Conservation (phyloP, 1,139 yeast species). For the Casaregolazyma suthepensis region DNA sequence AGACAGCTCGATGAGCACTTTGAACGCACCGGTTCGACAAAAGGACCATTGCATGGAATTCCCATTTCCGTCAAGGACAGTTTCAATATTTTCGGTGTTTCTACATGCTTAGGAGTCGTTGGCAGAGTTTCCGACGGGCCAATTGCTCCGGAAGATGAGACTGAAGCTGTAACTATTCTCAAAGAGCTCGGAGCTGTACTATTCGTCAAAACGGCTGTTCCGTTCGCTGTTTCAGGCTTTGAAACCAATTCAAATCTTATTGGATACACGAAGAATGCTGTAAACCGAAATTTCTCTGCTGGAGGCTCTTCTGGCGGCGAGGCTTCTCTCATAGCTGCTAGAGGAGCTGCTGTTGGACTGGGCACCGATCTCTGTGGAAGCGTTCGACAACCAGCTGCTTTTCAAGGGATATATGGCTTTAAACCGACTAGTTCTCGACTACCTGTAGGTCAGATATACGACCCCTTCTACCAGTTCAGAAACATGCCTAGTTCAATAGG, state of each 20-base stretch:
- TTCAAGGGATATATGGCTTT: conserved; percentile 49
- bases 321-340: conserved; percentile 48
- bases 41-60: conserved; percentile 14
- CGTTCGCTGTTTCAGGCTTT: conserved; percentile 49
- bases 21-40: not conserved
- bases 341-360: conserved; percentile 46
- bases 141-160: conserved; percentile 19
- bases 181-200: conserved; percentile 48
- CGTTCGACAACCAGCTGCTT: conserved; percentile 51
- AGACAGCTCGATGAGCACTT: conserved; percentile 39
- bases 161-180: conserved; percentile 37
- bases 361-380: conserved; percentile 69
- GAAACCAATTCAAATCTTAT: conserved; percentile 43
- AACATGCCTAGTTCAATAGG: conserved; percentile 10
- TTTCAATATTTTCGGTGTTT: conserved; percentile 40
- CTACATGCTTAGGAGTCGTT: conserved; percentile 40
- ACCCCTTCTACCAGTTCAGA: conserved; percentile 1
- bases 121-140: conserved; percentile 27
- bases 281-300: conserved; percentile 39
- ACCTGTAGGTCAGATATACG: conserved; percentile 29
- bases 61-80: conserved; percentile 34
- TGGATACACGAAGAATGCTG: conserved; percentile 46
- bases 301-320: conserved; percentile 66
- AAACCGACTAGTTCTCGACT: conserved; percentile 46
- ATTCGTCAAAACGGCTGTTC: conserved; percentile 52